Evolutionary conservation across 2,329 filamentous ascomycete genomes (phyloP).

Genomic region (Penicillium sp.): DNA sequence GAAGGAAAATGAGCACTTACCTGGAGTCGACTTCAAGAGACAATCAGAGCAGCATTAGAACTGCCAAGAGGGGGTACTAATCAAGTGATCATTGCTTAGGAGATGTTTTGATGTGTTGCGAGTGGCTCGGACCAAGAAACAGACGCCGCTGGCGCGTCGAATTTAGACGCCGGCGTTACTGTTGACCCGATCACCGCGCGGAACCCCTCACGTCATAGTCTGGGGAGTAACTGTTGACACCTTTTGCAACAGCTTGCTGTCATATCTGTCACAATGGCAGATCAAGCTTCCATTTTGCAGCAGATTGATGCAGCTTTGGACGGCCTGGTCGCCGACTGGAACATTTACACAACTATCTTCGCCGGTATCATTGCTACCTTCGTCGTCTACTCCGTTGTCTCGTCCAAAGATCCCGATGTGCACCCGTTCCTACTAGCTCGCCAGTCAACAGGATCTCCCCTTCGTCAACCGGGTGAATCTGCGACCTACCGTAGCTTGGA

Average conservation of each 20-base stretch:
- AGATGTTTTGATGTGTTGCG: constrained; percentile 13
- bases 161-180: constrained; percentile 17
- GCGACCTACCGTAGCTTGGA: constrained; percentile 80
- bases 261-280: constrained; percentile 30
- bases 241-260: constrained; percentile 1
- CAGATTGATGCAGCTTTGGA: constrained; percentile 68
- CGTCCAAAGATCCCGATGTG: constrained; percentile 75
- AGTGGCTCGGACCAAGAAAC: constrained; percentile 5
- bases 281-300: constrained; percentile 54
- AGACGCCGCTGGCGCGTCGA: constrained; percentile 12
- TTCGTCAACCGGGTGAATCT: constrained; percentile 79
- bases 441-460: constrained; percentile 71
- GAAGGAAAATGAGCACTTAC: constrained; percentile 6
- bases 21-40: neutral
- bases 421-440: constrained; percentile 87
- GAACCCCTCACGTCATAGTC: constrained; percentile 22
- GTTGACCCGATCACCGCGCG: constrained; percentile 19
- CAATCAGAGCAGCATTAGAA: constrained; percentile 2
- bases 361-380: constrained; percentile 62
- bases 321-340: constrained; percentile 72
- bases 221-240: constrained; percentile 7
- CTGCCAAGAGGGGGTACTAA: neutral
- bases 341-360: constrained; percentile 70
- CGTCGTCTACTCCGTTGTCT: constrained; percentile 66
- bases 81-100: constrained; percentile 12